Evolutionary conservation across 2,329 filamentous ascomycete genomes (phyloP), one percentile per base, ranked within the genome.

Genomic region (Xylariomycetidae sp.): DNA sequence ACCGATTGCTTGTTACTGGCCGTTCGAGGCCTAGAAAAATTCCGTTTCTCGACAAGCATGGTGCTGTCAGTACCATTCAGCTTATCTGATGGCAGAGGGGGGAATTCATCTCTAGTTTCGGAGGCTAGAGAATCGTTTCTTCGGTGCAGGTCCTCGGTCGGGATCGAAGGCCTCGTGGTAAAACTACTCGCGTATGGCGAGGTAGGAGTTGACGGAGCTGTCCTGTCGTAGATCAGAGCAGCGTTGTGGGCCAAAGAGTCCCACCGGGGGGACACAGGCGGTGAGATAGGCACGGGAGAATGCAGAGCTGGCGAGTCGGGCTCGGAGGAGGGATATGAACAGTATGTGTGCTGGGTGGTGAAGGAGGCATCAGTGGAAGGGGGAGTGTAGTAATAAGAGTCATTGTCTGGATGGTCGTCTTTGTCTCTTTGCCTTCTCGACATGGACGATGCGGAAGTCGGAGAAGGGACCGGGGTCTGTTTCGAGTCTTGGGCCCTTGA

Each of bases 11-110:
- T 64, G 39, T 73, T 62, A 51, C 74, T 77, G 25, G 64, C 59
- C 40, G 74, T 74, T 37, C 74, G 64, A 26, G 74, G 74, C 25
- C 74, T 66, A n/a, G 74, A 79, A 51, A 79, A 79, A 54, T 79
- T 79, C n/a, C n/a, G n/a, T n/a, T n/a, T n/a, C 47, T 70, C 69
- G 28, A 74, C 61, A 28, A 54, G 50, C 44, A 60, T 57, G 33
- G 50, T 53, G 30, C 40, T 57, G 50, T 55, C 64, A 53, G 40
- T 38, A 31, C 51, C 41, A 20, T 46, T 58, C 14, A 52, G 37
- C 37, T 40, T 52, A 27, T 44, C 41, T 19, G 41, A 46, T 25
- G 53, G 50, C 17, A 44, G 25, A 13, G 30, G 25, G 14, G 50
- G 42, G 23, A 48, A 51, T 25, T 48, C 46, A 41, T 56, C 49